Conservation (phyloP, 495 filamentous ascomycete species). For the Xylaria grammica region DNA sequence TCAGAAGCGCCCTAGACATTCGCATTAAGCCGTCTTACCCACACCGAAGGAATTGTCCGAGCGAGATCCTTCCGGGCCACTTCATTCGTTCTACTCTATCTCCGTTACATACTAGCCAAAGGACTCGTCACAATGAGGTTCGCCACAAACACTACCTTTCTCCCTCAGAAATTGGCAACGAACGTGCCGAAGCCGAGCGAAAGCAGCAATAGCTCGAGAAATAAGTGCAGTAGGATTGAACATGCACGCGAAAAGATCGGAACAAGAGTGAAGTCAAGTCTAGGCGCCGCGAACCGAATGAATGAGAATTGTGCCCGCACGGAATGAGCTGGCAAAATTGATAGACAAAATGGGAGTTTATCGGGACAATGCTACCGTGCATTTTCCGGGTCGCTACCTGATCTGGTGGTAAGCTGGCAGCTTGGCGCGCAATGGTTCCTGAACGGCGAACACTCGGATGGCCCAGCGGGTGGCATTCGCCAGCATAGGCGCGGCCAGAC, state of each 20-base stretch:
- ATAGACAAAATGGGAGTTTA: background rate
- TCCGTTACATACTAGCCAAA: too few relatives aligned
- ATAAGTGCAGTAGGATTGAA: background rate
- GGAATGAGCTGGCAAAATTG: conserved; percentile 2
- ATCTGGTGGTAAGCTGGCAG: background rate
- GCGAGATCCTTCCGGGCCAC: too few relatives aligned
- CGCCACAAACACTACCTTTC: background rate
- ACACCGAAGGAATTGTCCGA: too few relatives aligned
- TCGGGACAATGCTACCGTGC: background rate
- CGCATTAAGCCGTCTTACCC: too few relatives aligned
- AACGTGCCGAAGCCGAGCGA: background rate
- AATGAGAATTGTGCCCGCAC: conserved; percentile 10
- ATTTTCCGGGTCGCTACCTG: background rate
- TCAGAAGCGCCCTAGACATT: too few relatives aligned
- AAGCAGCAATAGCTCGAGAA: background rate
- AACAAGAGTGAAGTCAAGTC: background rate
- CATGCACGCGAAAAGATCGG: background rate
- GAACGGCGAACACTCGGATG: background rate
- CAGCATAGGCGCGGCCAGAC: conserved; percentile 8
- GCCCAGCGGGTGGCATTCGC: background rate
- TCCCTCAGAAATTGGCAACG: background rate
- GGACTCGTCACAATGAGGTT: background rate
- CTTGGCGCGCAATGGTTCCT: conserved; percentile 6
- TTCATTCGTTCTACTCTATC: background rate
- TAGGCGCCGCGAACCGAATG: conserved; percentile 11